These are phyloP conservation scores for Tuber melanosporum DNA, from an alignment of 495 filamentous ascomycete genomes.

Conservation along the genomic window DNA sequence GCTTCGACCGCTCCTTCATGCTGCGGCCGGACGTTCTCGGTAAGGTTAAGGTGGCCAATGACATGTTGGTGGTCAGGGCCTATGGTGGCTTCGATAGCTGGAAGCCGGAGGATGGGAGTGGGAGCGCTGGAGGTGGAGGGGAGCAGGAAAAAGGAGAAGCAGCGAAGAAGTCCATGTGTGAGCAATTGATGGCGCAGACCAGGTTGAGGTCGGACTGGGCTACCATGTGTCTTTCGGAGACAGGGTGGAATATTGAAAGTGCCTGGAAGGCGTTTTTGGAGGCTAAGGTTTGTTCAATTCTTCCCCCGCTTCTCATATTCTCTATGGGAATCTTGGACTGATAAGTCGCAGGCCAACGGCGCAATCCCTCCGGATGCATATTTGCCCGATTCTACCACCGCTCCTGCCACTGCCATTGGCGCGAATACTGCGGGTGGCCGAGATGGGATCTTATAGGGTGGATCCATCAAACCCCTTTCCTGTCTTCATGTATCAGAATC, in stretches of 20 bases:
- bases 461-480: slow-evolving; percentile 8
- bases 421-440: neutral
- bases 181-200: slow-evolving; percentile 60
- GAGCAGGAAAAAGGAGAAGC: slow-evolving; percentile 43
- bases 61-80: slow-evolving; percentile 65
- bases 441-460: slow-evolving; percentile 10
- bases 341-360: slow-evolving; percentile 18
- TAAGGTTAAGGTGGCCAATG: slow-evolving; percentile 69
- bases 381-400: slow-evolving; percentile 11
- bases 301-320: neutral
- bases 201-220: slow-evolving; percentile 68
- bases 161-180: slow-evolving; percentile 57
- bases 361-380: slow-evolving; percentile 24
- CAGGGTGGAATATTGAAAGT: slow-evolving; percentile 65
- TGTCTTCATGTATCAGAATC: slow-evolving; percentile 13
- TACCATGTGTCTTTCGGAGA: slow-evolving; percentile 61
- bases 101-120: slow-evolving; percentile 46
- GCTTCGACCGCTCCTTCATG: slow-evolving; percentile 79
- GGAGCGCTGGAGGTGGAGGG: slow-evolving; percentile 8
- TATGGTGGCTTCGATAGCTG: slow-evolving; percentile 59
- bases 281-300: slow-evolving; percentile 44
- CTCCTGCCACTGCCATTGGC: slow-evolving; percentile 2
- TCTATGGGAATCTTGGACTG: neutral
- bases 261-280: slow-evolving; percentile 63
- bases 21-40: slow-evolving; percentile 65